These are phyloP conservation scores for Chlorokybus atmophyticus DNA, from an alignment of 139 green algal species.

Conservation along the genomic window DNA sequence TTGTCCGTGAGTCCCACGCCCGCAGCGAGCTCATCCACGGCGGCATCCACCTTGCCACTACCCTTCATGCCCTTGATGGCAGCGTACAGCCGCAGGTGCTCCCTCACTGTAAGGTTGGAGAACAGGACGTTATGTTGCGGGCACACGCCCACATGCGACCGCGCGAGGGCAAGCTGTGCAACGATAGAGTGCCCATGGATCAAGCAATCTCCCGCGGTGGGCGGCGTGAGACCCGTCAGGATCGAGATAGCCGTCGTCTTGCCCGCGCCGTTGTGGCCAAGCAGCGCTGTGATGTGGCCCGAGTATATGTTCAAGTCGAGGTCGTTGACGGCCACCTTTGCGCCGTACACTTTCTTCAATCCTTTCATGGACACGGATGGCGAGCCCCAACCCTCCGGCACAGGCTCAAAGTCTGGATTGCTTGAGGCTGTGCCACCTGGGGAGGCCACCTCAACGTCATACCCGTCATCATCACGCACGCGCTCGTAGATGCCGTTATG, in stretches of 20 bases:
- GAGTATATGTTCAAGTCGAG: constrained; percentile 17
- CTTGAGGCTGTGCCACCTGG: no score
- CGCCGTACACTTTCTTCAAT: constrained; percentile 17
- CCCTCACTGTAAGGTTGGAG: constrained; percentile 60
- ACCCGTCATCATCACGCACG: no score
- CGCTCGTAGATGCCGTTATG: no score
- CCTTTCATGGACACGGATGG: constrained; percentile 7
- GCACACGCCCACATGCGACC: constrained; percentile 51
- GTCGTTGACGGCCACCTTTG: constrained; percentile 11
- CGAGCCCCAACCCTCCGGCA: neutral
- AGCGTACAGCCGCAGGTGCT: constrained; percentile 83
- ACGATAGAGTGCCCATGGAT: constrained; percentile 22
- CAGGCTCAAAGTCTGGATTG: no score
- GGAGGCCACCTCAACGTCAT: no score
- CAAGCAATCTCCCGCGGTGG: constrained; percentile 35
- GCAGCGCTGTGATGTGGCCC: constrained; percentile 55
- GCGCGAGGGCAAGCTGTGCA: constrained; percentile 49
- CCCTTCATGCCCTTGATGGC: constrained; percentile 60
- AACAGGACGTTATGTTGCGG: constrained; percentile 86
- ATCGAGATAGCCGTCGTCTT: constrained; percentile 44
- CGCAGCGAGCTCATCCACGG: constrained; percentile 1
- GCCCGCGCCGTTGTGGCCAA: constrained; percentile 57
- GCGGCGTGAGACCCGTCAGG: constrained; percentile 44
- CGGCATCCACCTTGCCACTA: neutral
- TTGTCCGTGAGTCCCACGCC: constrained; percentile 24